phyloP scores from a whole-genome alignment of 2,329 filamentous ascomycete species.

The Dactylellina leptospora region DNA sequence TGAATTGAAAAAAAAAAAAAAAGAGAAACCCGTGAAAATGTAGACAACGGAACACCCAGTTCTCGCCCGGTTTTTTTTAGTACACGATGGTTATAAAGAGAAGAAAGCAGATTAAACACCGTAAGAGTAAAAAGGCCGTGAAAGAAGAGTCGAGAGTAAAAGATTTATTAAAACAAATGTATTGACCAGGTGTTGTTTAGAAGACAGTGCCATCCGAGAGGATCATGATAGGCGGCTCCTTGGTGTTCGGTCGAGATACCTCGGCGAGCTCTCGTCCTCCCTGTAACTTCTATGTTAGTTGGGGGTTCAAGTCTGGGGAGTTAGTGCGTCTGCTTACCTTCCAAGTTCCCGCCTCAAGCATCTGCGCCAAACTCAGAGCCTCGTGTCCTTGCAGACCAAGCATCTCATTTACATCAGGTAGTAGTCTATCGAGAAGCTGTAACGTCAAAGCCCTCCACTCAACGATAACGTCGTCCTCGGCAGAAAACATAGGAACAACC shows the following conservation, averaged over 20 bases:
- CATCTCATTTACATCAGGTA: constrained; percentile 73
- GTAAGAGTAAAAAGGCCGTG: constrained; percentile 20
- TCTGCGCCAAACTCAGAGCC: constrained; percentile 79
- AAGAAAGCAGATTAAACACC: constrained; percentile 15
- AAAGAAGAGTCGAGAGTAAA: constrained; percentile 26
- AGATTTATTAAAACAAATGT: constrained; percentile 24
- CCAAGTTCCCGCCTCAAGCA: constrained; percentile 96
- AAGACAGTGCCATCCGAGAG: constrained; percentile 97
- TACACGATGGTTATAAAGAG: constrained; percentile 23
- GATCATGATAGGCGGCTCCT: constrained; percentile 95
- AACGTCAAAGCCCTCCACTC: constrained; percentile 81
- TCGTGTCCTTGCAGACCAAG: constrained; percentile 75
- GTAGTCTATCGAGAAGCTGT: constrained; percentile 75
- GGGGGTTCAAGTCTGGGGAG: constrained; percentile 5
- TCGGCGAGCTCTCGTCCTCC: constrained; percentile 95
- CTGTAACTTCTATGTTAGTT: constrained; percentile 61
- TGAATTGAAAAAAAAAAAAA: constrained; percentile 9
- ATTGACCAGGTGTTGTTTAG: constrained; percentile 61
- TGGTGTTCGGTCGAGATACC: constrained; percentile 93
- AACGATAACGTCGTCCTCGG: constrained; percentile 79
- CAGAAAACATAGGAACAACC: constrained; percentile 76
- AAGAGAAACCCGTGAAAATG: neutral
- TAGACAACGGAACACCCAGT: constrained; percentile 2
- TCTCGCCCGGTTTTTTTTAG: constrained; percentile 19
- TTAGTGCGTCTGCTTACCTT: constrained; percentile 71